Conservation (phyloP, 495 filamentous ascomycete genomes). For the Chaetomidium leptoderma region DNA sequence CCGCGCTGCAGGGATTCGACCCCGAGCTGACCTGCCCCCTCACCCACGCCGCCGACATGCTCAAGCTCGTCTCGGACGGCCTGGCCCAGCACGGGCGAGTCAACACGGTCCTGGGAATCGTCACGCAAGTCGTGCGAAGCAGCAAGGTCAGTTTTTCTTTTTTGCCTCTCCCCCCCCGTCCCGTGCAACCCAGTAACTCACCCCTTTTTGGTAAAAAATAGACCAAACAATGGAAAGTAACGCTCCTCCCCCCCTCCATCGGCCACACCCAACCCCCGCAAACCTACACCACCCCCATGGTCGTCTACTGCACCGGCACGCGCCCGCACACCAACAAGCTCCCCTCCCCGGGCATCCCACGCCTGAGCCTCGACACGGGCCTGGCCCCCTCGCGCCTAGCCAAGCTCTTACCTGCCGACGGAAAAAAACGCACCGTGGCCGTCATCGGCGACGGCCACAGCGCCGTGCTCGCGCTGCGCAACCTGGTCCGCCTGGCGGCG, state of each 20-base stretch:
- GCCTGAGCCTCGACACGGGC: conserved; percentile 14
- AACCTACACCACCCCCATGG: conserved; percentile 10
- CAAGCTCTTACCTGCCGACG: not conserved
- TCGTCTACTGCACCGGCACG: conserved; percentile 26
- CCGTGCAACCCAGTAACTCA: not conserved
- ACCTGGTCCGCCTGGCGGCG: conserved; percentile 46
- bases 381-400: conserved; percentile 12
- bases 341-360: not conserved
- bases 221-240: conserved; percentile 14
- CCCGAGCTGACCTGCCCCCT: conserved; percentile 20
- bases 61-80: conserved; percentile 56
- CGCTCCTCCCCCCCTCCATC: not conserved
- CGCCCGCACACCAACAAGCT: conserved; percentile 1
- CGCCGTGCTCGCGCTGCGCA: conserved; percentile 39
- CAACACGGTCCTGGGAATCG: conserved; percentile 5
- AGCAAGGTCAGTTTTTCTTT: not conserved
- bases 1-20: conserved; percentile 2
- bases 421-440: conserved; percentile 10
- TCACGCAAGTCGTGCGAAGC: not conserved
- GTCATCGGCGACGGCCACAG: conserved; percentile 27
- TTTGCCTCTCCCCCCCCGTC: not conserved
- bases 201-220: not conserved
- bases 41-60: conserved; percentile 23
- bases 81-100: conserved; percentile 28
- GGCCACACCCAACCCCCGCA: not conserved